These are phyloP conservation scores for Exobasidium cylindrosporum DNA, from an alignment of 1,284 basidiomycete genomes.

Conservation along the genomic window DNA sequence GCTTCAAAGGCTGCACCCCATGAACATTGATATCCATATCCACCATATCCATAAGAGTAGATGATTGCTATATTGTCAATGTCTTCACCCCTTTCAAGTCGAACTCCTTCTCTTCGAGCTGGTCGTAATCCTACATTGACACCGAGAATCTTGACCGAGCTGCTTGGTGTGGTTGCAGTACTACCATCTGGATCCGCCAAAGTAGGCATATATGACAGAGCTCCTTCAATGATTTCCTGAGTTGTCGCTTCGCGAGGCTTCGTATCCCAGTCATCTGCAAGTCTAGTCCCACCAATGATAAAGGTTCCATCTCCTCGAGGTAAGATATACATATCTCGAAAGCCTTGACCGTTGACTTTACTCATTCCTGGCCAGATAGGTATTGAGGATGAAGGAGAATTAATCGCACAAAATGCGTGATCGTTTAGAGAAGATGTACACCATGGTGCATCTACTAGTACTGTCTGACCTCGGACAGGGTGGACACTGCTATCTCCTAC, in stretches of 20 bases:
- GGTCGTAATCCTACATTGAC: slow-evolving; percentile 42
- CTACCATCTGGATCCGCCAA: slow-evolving; percentile 13
- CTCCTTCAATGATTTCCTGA: slow-evolving; percentile 28
- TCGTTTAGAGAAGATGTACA: not conserved
- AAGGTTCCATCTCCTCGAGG: slow-evolving; percentile 41
- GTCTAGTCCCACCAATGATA: slow-evolving; percentile 42
- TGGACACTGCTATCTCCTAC: slow-evolving; percentile 25
- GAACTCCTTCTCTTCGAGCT: slow-evolving; percentile 28
- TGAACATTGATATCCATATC: slow-evolving; percentile 41
- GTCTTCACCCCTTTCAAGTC: slow-evolving; percentile 22
- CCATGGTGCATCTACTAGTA: slow-evolving; percentile 42
- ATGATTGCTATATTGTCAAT: slow-evolving; percentile 24
- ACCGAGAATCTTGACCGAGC: slow-evolving; percentile 30
- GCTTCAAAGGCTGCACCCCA: slow-evolving; percentile 42
- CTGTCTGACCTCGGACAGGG: slow-evolving; percentile 42
- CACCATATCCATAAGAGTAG: slow-evolving; percentile 29
- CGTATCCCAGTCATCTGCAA: slow-evolving; percentile 29
- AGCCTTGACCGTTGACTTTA: slow-evolving; percentile 23
- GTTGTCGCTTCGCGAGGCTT: slow-evolving; percentile 28
- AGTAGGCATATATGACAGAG: slow-evolving; percentile 24
- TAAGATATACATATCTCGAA: slow-evolving; percentile 38
- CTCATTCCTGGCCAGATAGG: slow-evolving; percentile 20
- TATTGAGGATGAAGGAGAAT: slow-evolving; percentile 3
- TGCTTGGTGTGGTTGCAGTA: slow-evolving; percentile 8
- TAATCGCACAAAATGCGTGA: not conserved